phyloP scores from a whole-genome alignment of 2,329 filamentous ascomycete genomes.

The Cryphonectria naterciae region DNA sequence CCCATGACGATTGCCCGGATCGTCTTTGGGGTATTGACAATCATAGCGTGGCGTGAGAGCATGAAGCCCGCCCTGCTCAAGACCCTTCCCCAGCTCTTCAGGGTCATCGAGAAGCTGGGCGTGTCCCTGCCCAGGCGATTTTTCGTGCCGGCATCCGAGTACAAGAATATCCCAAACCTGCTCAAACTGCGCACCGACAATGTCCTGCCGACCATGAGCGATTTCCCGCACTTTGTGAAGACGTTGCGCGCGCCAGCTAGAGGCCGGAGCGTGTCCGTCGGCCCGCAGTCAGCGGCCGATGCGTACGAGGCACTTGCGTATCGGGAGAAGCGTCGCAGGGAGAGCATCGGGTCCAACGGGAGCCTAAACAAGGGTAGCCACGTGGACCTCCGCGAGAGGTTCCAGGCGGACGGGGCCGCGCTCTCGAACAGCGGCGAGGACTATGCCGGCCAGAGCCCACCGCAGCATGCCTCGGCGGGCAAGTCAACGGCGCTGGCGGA shows the following conservation, averaged over 20 bases:
- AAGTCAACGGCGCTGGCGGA: constrained; percentile 54
- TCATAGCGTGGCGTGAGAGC: constrained; percentile 87
- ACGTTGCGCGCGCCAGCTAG: constrained; percentile 79
- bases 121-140: constrained; percentile 84
- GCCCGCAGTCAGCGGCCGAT: constrained; percentile 93
- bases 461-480: constrained; percentile 26
- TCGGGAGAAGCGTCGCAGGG: constrained; percentile 66
- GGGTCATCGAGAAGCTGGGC: constrained; percentile 78
- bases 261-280: constrained; percentile 82
- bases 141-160: constrained; percentile 89
- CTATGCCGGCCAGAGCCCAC: constrained; percentile 50
- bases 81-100: constrained; percentile 82
- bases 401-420: constrained; percentile 33
- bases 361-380: constrained; percentile 50
- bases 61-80: constrained; percentile 85
- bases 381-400: constrained; percentile 44
- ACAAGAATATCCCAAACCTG: constrained; percentile 77
- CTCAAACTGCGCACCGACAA: constrained; percentile 76
- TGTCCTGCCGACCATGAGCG: constrained; percentile 85
- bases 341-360: constrained; percentile 59
- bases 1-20: constrained; percentile 68
- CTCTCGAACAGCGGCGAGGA: constrained; percentile 35
- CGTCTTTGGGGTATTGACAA: constrained; percentile 76
- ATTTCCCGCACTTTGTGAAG: constrained; percentile 80
- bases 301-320: constrained; percentile 95